phyloP scores from a whole-genome alignment of 306 rosid genomes.

The Purshia tridentata region DNA sequence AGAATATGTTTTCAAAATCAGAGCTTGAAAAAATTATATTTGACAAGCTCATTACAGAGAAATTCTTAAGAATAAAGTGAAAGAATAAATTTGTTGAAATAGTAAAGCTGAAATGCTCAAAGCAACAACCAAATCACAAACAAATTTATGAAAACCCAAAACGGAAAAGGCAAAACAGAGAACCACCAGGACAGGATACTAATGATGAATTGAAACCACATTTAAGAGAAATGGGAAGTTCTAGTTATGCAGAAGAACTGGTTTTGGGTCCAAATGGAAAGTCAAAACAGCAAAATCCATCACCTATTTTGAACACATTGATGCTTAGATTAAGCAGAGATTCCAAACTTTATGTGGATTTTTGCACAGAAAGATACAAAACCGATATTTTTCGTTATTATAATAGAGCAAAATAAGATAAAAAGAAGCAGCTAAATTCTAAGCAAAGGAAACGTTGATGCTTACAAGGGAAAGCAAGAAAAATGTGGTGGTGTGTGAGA shows the following conservation, averaged over 20 bases:
- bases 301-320: conserved; percentile 44
- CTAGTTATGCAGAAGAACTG: conserved; percentile 32
- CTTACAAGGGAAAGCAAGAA: conserved; percentile 74
- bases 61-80: conserved; percentile 15
- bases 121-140: conserved; percentile 21
- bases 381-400: conserved; percentile 35
- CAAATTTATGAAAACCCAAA: conserved; percentile 28
- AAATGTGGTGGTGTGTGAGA: conserved; percentile 39
- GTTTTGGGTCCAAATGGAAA: conserved; percentile 30
- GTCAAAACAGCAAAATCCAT: conserved; percentile 38
- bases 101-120: conserved; percentile 23
- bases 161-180: conserved; percentile 25
- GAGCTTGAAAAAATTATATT: conserved; percentile 6
- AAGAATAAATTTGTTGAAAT: conserved; percentile 17
- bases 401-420: background rate
- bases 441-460: conserved; percentile 68
- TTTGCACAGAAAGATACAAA: conserved; percentile 49
- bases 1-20: conserved; percentile 10
- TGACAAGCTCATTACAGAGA: background rate
- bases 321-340: conserved; percentile 38
- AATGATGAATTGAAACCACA: conserved; percentile 12
- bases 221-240: conserved; percentile 31
- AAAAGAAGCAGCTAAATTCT: conserved; percentile 44
- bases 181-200: conserved; percentile 9
- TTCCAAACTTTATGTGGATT: conserved; percentile 59